phyloP scores from a whole-genome alignment of 1,284 basidiomycete species.

The Ceratobasidium papillatum region DNA sequence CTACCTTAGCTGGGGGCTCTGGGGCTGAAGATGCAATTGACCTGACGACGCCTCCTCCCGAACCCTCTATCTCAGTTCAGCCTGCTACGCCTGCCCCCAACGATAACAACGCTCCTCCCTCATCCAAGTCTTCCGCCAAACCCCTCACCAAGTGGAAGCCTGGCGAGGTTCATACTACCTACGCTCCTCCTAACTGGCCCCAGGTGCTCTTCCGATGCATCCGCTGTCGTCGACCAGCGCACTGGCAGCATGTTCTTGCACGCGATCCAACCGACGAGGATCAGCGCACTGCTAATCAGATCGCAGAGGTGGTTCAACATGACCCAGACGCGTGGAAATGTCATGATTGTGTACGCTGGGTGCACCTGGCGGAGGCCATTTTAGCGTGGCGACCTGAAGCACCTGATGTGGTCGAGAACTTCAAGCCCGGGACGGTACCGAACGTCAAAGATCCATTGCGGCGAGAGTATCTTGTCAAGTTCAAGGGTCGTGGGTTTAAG shows the following conservation, averaged over 20 bases:
- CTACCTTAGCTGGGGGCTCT: constrained; percentile 22
- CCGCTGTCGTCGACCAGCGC: constrained; percentile 79
- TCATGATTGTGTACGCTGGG: constrained; percentile 78
- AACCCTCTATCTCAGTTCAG: background rate
- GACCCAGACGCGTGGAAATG: constrained; percentile 70
- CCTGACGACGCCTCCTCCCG: constrained; percentile 38
- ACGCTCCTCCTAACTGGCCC: constrained; percentile 20
- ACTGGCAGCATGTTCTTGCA: constrained; percentile 77
- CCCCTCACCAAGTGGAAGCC: constrained; percentile 24
- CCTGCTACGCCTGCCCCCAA: constrained; percentile 1
- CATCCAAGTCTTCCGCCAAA: constrained; percentile 35
- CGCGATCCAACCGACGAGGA: constrained; percentile 56
- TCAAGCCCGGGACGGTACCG: constrained; percentile 56
- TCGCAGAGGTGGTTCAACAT: constrained; percentile 71
- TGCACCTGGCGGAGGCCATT: constrained; percentile 81
- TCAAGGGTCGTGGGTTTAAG: constrained; percentile 77
- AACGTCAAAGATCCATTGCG: constrained; percentile 71
- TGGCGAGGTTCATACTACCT: constrained; percentile 37
- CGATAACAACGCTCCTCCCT: background rate
- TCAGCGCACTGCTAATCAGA: constrained; percentile 53
- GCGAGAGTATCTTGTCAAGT: constrained; percentile 91
- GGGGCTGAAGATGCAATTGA: constrained; percentile 33
- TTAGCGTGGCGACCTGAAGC: constrained; percentile 90
- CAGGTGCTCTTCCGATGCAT: constrained; percentile 78
- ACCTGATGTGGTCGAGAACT: constrained; percentile 63